phyloP scores from a whole-genome alignment of 116 monocot species.

The Thalassia testudinum region DNA sequence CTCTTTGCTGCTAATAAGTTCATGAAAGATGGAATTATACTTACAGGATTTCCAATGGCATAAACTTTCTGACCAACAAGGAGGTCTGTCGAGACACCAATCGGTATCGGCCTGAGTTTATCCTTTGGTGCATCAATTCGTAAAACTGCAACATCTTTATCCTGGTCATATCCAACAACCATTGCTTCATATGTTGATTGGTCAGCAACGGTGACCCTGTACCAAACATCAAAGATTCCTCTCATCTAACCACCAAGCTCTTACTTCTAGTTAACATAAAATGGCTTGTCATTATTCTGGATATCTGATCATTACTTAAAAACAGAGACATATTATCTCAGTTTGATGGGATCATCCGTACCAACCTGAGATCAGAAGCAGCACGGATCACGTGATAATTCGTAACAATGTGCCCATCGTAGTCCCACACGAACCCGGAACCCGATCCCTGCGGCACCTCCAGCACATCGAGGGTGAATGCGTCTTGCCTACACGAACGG shows the following conservation, averaged over 20 bases:
- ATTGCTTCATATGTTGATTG: conserved; percentile 85
- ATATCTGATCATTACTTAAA: too few relatives aligned
- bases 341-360: not conserved
- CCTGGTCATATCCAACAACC: conserved; percentile 95
- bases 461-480: conserved; percentile 90
- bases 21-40: too few relatives aligned
- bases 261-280: too few relatives aligned
- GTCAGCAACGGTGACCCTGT: conserved; percentile 95
- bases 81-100: conserved; percentile 82
- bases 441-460: conserved; percentile 96
- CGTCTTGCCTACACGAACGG: conserved; percentile 49
- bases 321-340: too few relatives aligned
- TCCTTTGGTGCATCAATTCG: conserved; percentile 74
- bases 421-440: conserved; percentile 94
- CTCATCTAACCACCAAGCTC: too few relatives aligned
- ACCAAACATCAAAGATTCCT: conserved; percentile 5
- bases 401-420: conserved; percentile 77
- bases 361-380: conserved; percentile 93
- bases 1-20: too few relatives aligned
- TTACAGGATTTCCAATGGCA: conserved; percentile 98
- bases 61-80: conserved; percentile 96
- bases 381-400: conserved; percentile 97
- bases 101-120: conserved; percentile 77
- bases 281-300: too few relatives aligned
- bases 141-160: conserved; percentile 97